Percentiles rank a stretch among this genome's conserved stretches.
Evolutionary conservation across 2,329 filamentous ascomycete genomes (phyloP).

Genomic region (Fusarium robinianum): DNA sequence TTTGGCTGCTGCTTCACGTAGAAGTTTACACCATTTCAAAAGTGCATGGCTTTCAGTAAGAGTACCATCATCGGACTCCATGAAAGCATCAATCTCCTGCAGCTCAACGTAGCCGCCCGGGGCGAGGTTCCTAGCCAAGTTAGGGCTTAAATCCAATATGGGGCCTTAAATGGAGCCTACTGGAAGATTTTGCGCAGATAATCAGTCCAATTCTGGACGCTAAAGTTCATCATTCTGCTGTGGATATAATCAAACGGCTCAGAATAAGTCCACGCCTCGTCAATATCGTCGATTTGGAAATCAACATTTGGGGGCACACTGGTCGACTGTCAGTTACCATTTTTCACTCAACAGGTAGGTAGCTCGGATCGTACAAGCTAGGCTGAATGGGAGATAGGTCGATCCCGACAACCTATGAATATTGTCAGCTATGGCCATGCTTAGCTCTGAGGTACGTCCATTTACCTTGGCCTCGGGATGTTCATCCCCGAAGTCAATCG

Average conservation of each 20-base stretch:
- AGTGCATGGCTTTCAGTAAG: slow-evolving; percentile 26
- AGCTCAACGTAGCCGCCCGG: slow-evolving; percentile 28
- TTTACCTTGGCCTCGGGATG: slow-evolving; percentile 13
- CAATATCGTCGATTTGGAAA: slow-evolving; percentile 13
- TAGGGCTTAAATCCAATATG: too few relatives aligned
- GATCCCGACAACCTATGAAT: slow-evolving; percentile 8
- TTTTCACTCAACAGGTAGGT: not conserved
- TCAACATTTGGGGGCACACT: slow-evolving; percentile 10
- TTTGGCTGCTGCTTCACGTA: slow-evolving; percentile 36
- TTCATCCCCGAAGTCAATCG: slow-evolving; percentile 10
- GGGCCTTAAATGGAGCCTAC: too few relatives aligned
- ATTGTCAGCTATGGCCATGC: not conserved
- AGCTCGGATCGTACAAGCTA: not conserved
- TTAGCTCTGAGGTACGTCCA: not conserved
- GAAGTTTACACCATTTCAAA: slow-evolving; percentile 33
- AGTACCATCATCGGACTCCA: slow-evolving; percentile 24
- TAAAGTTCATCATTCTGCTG: slow-evolving; percentile 9
- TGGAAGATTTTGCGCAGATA: slow-evolving; percentile 4
- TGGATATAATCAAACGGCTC: slow-evolving; percentile 13
- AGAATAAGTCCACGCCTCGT: slow-evolving; percentile 10
- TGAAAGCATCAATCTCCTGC: slow-evolving; percentile 25
- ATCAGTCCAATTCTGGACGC: slow-evolving; percentile 5
- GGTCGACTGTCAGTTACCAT: not conserved
- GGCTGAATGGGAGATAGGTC: slow-evolving; percentile 13
- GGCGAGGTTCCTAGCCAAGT: slow-evolving; percentile 8